Conservation (phyloP, 2,329 filamentous ascomycete genomes). For the Chaetomium sp. region DNA sequence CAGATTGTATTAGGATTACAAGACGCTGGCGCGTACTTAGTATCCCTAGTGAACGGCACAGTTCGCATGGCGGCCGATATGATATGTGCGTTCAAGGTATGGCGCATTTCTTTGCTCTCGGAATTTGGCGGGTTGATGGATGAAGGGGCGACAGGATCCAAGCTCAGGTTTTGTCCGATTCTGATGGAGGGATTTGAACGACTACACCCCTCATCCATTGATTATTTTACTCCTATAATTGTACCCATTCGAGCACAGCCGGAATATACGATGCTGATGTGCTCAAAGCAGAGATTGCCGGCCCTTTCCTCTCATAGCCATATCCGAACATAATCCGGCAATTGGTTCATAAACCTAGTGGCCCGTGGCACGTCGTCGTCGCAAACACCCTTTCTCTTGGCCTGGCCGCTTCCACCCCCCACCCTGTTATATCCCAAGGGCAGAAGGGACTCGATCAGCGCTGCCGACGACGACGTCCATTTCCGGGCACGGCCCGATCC, state of each 20-base stretch:
- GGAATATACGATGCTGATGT: slow-evolving; percentile 13
- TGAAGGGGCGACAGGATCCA: too few species aligned
- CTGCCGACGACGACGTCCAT: slow-evolving; percentile 12
- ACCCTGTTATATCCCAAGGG: slow-evolving; percentile 14
- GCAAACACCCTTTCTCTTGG: not conserved
- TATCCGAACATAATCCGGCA: slow-evolving; percentile 9
- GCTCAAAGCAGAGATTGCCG: slow-evolving; percentile 13
- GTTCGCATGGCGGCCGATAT: slow-evolving; percentile 9
- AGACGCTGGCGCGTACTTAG: not conserved
- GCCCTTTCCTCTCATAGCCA: slow-evolving; percentile 11
- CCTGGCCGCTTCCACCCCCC: not conserved
- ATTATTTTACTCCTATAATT: not conserved
- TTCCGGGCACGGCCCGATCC: not conserved
- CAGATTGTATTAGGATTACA: slow-evolving; percentile 1
- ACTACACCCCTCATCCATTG: not conserved
- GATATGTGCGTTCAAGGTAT: slow-evolving; percentile 20
- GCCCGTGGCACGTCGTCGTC: slow-evolving; percentile 8
- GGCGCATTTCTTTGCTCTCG: not conserved
- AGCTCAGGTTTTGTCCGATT: too few species aligned
- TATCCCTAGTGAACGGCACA: not conserved
- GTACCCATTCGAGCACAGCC: not conserved
- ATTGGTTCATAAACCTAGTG: slow-evolving; percentile 5
- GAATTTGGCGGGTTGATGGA: not conserved
- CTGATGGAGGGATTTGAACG: too few species aligned
- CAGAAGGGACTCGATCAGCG: slow-evolving; percentile 16